Evolutionary conservation across 2,329 filamentous ascomycete genomes (phyloP), one percentile per base, ranked within the genome.

Genomic region (Blastomyces percursus): DNA sequence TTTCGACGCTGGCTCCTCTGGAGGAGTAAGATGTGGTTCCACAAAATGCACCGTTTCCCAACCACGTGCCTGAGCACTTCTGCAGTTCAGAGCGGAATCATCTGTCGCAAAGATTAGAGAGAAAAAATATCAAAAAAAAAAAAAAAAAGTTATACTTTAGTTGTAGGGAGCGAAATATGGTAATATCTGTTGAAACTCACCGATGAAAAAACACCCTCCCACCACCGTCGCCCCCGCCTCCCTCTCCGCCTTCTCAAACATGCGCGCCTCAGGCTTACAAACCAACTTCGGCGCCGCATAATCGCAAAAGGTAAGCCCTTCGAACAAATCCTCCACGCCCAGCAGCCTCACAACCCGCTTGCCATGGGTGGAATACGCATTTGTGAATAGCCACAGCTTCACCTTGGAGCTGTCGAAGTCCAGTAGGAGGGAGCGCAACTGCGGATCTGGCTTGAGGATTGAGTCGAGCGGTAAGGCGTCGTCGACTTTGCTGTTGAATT

Each of bases 301-400:
- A 75, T 99, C 90, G 72, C 95, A 99, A 74, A 86, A 99, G 0
- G 94, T 99, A 65, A 97, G 85, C 8, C 94, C 94, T 66, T 97
- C 93, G 71, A 99, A 99, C 32, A 93, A 78, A 72, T 96, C 90
- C 1, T 95, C 91, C 30, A 99, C 80, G 1, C 84, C 86, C 1
- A 99, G 80, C 24, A 99, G 78, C 64, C 82, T 85, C 14, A 96
- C 85, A 0, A 99, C 94, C 51, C 91, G 80, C 71, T 84, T 86
- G 40, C 86, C 94, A 71, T 99, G 94, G 42, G 82, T 97, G 66
- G 95, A 80, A 71, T 99, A 96, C 27, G 95, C 94, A 71, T 99
- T 99, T 1, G 95, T 99, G 70, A 99, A 88, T 1, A 99, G 84
- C 94, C 95, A 99, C 38, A 91, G 79, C 66, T 86, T 91, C 66